A percentile compares a stretch with the other conserved stretches of the same genome.
phyloP scores from a whole-genome alignment of 768 basidiomycete genomes.

The Omphalotus guepiniiformis region DNA sequence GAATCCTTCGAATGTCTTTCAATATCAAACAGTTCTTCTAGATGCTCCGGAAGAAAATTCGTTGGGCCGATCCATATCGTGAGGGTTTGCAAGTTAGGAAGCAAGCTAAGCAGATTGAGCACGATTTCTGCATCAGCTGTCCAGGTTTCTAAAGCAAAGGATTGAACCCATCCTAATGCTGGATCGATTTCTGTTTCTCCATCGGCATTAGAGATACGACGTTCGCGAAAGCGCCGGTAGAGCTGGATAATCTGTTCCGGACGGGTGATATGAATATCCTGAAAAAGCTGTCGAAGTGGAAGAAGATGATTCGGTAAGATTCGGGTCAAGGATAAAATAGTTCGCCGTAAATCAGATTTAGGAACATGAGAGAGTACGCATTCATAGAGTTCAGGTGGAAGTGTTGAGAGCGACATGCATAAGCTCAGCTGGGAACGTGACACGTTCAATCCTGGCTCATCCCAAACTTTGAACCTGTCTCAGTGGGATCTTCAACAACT shows the following conservation, averaged over 20 bases:
- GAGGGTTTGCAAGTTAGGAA: constrained; percentile 49
- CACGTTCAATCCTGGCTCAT: no score
- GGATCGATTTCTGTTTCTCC: constrained; percentile 6
- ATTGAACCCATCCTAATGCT: constrained; percentile 38
- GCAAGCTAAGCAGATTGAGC: constrained; percentile 58
- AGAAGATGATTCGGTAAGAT: constrained; percentile 62
- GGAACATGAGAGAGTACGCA: background rate
- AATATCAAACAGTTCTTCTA: constrained; percentile 56
- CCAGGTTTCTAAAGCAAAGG: constrained; percentile 59
- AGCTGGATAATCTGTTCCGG: constrained; percentile 52
- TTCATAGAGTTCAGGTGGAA: constrained; percentile 4
- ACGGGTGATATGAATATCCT: constrained; percentile 45
- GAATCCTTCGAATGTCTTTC: constrained; percentile 15
- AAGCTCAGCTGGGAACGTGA: no score
- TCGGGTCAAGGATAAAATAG: constrained; percentile 54
- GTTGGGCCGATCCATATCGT: constrained; percentile 68
- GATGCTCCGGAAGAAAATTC: constrained; percentile 76
- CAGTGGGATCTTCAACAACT: no score
- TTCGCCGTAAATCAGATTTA: background rate
- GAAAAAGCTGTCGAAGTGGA: constrained; percentile 54
- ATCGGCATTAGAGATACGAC: constrained; percentile 15
- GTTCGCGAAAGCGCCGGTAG: constrained; percentile 48
- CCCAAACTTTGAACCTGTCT: no score
- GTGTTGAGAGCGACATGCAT: background rate
- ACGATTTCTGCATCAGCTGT: constrained; percentile 70